Evolutionary conservation across 495 filamentous ascomycete genomes (phyloP).

Genomic region (Aspergillus carlsbadensis): DNA sequence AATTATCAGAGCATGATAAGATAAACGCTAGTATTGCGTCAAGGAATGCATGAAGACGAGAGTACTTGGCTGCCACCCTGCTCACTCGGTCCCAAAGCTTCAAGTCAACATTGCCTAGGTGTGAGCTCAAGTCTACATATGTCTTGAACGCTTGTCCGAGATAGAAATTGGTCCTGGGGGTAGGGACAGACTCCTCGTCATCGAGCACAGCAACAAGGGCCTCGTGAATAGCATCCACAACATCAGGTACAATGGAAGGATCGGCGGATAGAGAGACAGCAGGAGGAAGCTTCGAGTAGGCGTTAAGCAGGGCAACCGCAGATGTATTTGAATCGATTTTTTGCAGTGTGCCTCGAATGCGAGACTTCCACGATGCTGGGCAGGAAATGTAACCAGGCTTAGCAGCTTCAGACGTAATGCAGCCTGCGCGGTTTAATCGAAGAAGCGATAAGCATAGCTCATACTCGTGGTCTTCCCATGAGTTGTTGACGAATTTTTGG

Average conservation of each 20-base stretch:
- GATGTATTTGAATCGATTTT: slow-evolving; percentile 23
- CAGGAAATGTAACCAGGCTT: slow-evolving; percentile 58
- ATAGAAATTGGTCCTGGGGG: slow-evolving; percentile 27
- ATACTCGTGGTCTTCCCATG: slow-evolving; percentile 68
- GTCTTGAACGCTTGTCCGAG: slow-evolving; percentile 49
- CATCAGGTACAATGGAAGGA: slow-evolving; percentile 31
- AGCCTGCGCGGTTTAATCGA: slow-evolving; percentile 58
- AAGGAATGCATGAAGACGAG: slow-evolving; percentile 63
- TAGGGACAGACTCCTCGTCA: slow-evolving; percentile 11
- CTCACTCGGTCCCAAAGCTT: slow-evolving; percentile 57
- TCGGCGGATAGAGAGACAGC: slow-evolving; percentile 39
- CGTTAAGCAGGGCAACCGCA: slow-evolving; percentile 37
- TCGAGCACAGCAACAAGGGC: slow-evolving; percentile 29
- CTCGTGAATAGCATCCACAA: slow-evolving; percentile 35
- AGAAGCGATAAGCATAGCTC: slow-evolving; percentile 69
- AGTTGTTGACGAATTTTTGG: slow-evolving; percentile 71
- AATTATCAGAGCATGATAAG: slow-evolving; percentile 42
- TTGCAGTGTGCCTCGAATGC: slow-evolving; percentile 64
- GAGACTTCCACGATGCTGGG: slow-evolving; percentile 67
- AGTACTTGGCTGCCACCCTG: slow-evolving; percentile 59
- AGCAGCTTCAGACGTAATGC: slow-evolving; percentile 39
- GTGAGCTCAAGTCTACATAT: slow-evolving; percentile 39
- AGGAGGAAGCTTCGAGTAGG: slow-evolving; percentile 39
- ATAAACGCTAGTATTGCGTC: slow-evolving; percentile 64
- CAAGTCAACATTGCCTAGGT: slow-evolving; percentile 42